These are phyloP conservation scores for Penicillium sp. DNA, from an alignment of 2,329 filamentous ascomycete genomes.

Conservation along the genomic window DNA sequence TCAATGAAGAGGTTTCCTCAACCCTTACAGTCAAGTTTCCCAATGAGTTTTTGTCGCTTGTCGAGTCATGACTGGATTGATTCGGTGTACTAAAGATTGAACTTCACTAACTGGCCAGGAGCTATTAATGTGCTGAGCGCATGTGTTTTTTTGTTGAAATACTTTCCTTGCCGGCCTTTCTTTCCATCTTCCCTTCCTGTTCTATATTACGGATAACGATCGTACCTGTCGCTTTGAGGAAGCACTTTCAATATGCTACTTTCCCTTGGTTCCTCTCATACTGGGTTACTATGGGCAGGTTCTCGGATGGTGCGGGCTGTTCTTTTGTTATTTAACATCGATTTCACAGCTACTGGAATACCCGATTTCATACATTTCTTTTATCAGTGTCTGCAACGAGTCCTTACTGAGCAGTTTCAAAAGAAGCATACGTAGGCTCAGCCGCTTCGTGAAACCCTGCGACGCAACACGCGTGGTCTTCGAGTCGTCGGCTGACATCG, in stretches of 20 bases:
- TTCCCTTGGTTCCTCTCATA: neutral
- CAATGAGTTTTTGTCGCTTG: neutral
- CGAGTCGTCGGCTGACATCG: neutral
- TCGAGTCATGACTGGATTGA: neutral
- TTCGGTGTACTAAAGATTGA: neutral
- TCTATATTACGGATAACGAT: constrained; percentile 14
- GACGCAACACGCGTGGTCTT: neutral
- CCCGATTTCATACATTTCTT: neutral
- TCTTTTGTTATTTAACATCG: neutral
- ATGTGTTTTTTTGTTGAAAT: constrained; percentile 7
- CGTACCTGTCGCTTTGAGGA: neutral
- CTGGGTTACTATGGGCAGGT: neutral
- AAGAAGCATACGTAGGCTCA: neutral
- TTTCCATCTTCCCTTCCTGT: neutral
- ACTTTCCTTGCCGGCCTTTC: constrained; percentile 3
- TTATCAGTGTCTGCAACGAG: neutral
- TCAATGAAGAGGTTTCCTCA: constrained; percentile 18
- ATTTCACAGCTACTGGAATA: neutral
- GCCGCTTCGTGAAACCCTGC: neutral
- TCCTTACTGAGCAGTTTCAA: neutral
- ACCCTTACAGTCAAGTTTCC: neutral
- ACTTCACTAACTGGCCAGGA: constrained; percentile 8
- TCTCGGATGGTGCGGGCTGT: neutral
- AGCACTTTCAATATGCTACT: neutral
- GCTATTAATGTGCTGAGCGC: constrained; percentile 16